A percentile compares a stretch with the other conserved stretches of the same genome.
Evolutionary conservation across 306 rosid genomes (phyloP).

Genomic region (Quercus agrifolia): DNA sequence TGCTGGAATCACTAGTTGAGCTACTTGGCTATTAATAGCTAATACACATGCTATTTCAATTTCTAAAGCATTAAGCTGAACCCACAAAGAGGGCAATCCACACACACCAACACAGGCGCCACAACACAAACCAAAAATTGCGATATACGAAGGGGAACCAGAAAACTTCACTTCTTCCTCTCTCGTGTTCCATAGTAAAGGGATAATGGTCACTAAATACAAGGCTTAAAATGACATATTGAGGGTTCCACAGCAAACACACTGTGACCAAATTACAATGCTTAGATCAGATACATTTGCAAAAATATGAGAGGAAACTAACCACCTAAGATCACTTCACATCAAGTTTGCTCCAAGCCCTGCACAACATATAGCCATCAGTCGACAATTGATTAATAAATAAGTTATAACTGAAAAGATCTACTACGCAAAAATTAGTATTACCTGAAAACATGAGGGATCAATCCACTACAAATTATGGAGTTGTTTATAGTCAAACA

Average conservation of each 20-base stretch:
- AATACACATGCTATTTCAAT: too few species aligned
- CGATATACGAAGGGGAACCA: slow-evolving; percentile 1
- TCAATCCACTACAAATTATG: slow-evolving; percentile 20
- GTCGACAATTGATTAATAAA: slow-evolving; percentile 10
- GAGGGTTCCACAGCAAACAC: slow-evolving; percentile 36
- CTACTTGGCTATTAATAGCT: too few species aligned
- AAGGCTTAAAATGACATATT: slow-evolving; percentile 21
- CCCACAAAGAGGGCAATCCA: not conserved
- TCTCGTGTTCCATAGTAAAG: slow-evolving; percentile 15
- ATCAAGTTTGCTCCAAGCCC: slow-evolving; percentile 25
- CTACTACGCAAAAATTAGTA: slow-evolving; percentile 10
- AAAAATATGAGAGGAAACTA: slow-evolving; percentile 31
- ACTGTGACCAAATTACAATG: slow-evolving; percentile 47
- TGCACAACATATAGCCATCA: slow-evolving; percentile 25
- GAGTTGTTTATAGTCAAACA: slow-evolving; percentile 27
- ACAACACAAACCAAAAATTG: not conserved
- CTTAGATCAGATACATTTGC: slow-evolving; percentile 35
- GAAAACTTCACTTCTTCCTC: slow-evolving; percentile 25
- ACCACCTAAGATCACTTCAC: slow-evolving; percentile 25
- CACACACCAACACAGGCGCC: too few species aligned
- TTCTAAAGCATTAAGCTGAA: too few species aligned
- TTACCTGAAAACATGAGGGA: slow-evolving; percentile 36
- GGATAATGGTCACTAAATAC: slow-evolving; percentile 33
- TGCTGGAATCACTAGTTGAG: too few species aligned
- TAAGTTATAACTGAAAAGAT: slow-evolving; percentile 17